Evolutionary conservation across 2,329 filamentous ascomycete genomes (phyloP), one percentile per base, ranked within the genome.

Genomic region (Chaetomiaceae sp.): DNA sequence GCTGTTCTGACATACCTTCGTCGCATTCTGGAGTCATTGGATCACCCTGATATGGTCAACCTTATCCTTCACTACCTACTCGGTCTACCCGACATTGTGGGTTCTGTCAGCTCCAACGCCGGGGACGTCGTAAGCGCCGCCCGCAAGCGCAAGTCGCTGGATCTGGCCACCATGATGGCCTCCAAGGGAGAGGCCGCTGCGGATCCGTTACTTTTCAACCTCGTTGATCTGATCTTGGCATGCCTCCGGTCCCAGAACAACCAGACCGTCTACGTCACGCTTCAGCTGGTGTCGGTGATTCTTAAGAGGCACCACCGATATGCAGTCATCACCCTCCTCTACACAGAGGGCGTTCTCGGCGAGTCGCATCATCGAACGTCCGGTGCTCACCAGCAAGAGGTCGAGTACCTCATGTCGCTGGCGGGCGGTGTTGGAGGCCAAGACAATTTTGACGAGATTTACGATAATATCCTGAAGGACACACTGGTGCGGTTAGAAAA

Each of bases 1-100:
- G 94, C 94, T 3, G 94, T 99, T 11, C 77, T 97, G 58, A 96
- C 91, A 2, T 97, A 99, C 68, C 77, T 99, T 32, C 86, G 88
- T 53, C 86, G 89, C 37, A 95, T 97, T 51, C 78, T 99, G 5
- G 91, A 96, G 67, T 87, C 89, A 0, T 77, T 99, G 13, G 90
- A 96, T 58, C 90, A 97, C 66, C 89, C 90, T 7, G 91, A 97
- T 64, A 86, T 99, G 74, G 89, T 96, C 54, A 89, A 96, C 61
- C 86, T 96, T 55, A 94, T 97, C 48, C 79, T 99, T 5, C 88
- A 91, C 60, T 99, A 97, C 67, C 80, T 99, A 1, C 77, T 99
- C 27, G 92, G 89, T 14, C 79, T 96, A 8, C 86, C 88, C 1
- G 86, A 87, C 51, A 66, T 71, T 1, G 65, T 72, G 6, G 58